Evolutionary conservation across 768 basidiomycete genomes (phyloP).

Genomic region (Suillus americanus): DNA sequence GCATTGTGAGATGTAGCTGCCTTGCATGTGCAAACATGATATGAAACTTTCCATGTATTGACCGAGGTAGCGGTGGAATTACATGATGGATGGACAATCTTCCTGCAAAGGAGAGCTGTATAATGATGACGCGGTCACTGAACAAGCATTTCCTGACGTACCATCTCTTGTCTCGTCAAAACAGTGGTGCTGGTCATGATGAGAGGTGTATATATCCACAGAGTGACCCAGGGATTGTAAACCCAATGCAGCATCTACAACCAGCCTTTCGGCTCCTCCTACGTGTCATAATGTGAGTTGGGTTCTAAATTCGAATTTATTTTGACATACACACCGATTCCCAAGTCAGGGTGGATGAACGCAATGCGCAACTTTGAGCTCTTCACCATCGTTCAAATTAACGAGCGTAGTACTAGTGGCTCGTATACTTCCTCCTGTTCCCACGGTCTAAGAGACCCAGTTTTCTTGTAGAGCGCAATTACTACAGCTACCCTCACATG

Average conservation of each 20-base stretch:
- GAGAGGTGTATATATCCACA: constrained; percentile 90
- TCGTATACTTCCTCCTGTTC: no score
- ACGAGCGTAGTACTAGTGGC: neutral
- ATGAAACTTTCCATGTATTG: constrained; percentile 78
- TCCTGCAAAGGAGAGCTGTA: constrained; percentile 45
- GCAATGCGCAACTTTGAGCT: constrained; percentile 52
- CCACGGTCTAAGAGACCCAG: no score
- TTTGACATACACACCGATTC: constrained; percentile 63
- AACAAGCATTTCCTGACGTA: constrained; percentile 31
- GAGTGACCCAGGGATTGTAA: constrained; percentile 81
- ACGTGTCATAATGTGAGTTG: constrained; percentile 5
- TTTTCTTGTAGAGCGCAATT: no score
- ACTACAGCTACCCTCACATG: no score
- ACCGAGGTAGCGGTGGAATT: constrained; percentile 75
- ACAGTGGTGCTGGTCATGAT: constrained; percentile 84
- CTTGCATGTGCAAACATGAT: constrained; percentile 87
- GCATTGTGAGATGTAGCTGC: constrained; percentile 77
- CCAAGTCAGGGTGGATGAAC: constrained; percentile 93
- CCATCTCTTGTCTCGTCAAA: constrained; percentile 95
- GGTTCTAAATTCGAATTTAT: neutral
- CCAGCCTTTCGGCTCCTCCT: constrained; percentile 95
- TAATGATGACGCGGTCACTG: neutral
- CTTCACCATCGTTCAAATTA: constrained; percentile 4
- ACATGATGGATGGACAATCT: constrained; percentile 76
- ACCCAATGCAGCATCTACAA: constrained; percentile 93